phyloP scores from a whole-genome alignment of 1,139 yeast genomes.

The Kurtzmaniella quercitrusa region DNA sequence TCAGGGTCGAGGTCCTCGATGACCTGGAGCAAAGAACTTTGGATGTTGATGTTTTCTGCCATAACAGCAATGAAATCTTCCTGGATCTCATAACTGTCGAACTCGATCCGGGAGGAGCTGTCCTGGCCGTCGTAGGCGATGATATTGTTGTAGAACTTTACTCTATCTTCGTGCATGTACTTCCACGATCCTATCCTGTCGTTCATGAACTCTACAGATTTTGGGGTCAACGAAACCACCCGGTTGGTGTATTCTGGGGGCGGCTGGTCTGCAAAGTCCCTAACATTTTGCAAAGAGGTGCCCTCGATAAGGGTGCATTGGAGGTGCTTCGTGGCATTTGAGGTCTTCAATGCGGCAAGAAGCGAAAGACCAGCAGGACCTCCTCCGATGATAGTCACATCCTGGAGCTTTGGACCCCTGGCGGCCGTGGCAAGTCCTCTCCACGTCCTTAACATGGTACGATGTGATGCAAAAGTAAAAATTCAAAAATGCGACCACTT shows the following conservation, averaged over 20 bases:
- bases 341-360: conserved; percentile 70
- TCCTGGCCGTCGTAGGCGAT: conserved; percentile 81
- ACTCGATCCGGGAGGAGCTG: conserved; percentile 62
- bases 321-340: conserved; percentile 56
- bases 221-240: conserved; percentile 83
- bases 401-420: conserved; percentile 33
- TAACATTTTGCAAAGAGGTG: conserved; percentile 50
- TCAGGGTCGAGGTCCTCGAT: conserved; percentile 39
- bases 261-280: conserved; percentile 48
- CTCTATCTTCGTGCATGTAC: conserved; percentile 60
- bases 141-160: conserved; percentile 76
- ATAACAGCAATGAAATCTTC: conserved; percentile 59
- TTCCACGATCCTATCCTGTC: conserved; percentile 72
- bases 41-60: conserved; percentile 86
- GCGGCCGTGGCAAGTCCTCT: conserved; percentile 7
- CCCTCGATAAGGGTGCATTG: conserved; percentile 74
- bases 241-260: conserved; percentile 70
- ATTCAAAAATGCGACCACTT: background rate
- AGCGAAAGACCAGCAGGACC: conserved; percentile 96
- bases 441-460: conserved; percentile 1
- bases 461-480: background rate
- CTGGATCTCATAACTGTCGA: conserved; percentile 54
- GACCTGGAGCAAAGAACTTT: conserved; percentile 57
- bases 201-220: conserved; percentile 62
- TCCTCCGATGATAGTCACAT: conserved; percentile 89